phyloP scores from a whole-genome alignment of 768 basidiomycete species.

The Suillus hirtellus region DNA sequence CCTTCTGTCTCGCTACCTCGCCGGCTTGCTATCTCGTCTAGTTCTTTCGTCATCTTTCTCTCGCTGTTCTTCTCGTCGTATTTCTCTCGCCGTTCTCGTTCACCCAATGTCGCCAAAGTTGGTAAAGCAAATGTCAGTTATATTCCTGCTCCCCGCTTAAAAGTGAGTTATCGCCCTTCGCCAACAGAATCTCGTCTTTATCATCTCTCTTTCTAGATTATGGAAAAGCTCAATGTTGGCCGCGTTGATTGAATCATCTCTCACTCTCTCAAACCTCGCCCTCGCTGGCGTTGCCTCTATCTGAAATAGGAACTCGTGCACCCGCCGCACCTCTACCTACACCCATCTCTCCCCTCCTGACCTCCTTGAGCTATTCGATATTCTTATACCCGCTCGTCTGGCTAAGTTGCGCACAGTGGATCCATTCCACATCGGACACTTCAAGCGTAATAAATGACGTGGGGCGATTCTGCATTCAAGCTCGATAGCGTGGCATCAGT shows the following conservation, averaged over 20 bases:
- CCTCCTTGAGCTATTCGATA: neutral
- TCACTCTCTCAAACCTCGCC: neutral
- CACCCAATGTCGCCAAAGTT: neutral
- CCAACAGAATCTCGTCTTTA: neutral
- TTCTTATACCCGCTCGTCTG: neutral
- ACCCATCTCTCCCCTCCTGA: neutral
- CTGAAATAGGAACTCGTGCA: neutral
- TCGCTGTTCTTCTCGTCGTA: neutral
- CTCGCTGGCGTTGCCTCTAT: neutral
- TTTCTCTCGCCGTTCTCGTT: neutral
- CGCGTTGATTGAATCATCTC: neutral
- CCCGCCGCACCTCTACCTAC: neutral
- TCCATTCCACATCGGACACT: neutral
- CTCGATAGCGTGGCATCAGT: neutral
- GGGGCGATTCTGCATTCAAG: neutral
- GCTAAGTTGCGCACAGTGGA: neutral
- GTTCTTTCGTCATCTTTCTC: neutral
- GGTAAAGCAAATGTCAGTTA: neutral
- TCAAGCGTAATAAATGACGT: neutral
- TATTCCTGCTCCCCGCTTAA: neutral
- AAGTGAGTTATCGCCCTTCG: neutral
- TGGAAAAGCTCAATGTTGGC: neutral
- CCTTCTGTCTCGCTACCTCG: neutral
- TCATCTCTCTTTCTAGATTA: neutral
- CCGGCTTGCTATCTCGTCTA: neutral